Conservation (phyloP, 2,329 filamentous ascomycete species). For the Colletotrichum agaves region DNA sequence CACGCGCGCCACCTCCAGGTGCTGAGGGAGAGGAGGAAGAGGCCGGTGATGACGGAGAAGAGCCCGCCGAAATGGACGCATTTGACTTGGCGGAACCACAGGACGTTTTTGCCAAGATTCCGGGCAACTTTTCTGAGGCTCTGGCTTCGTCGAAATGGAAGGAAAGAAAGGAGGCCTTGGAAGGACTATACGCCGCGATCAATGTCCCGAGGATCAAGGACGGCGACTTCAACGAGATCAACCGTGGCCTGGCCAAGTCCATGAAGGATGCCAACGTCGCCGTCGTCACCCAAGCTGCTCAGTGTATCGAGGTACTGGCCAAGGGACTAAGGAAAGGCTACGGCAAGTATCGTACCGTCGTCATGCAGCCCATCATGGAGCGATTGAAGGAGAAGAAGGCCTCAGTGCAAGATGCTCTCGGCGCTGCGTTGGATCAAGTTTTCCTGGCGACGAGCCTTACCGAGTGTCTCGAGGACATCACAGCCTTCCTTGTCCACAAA, state of each 20-base stretch:
- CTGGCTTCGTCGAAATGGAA: slow-evolving; percentile 97
- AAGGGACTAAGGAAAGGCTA: slow-evolving; percentile 85
- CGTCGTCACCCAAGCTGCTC: slow-evolving; percentile 91
- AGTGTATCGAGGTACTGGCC: slow-evolving; percentile 89
- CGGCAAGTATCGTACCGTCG: slow-evolving; percentile 79
- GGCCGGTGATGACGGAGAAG: slow-evolving; percentile 68
- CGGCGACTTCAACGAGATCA: slow-evolving; percentile 85
- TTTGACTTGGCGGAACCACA: slow-evolving; percentile 88
- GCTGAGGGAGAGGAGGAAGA: slow-evolving; percentile 68
- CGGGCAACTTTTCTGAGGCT: slow-evolving; percentile 83
- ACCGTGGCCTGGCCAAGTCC: slow-evolving; percentile 86
- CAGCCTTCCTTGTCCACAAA: slow-evolving; percentile 88
- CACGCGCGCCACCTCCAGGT: slow-evolving; percentile 71
- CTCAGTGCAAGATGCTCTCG: slow-evolving; percentile 86
- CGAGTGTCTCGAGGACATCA: slow-evolving; percentile 91
- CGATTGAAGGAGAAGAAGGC: slow-evolving; percentile 98
- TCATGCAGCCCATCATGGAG: slow-evolving; percentile 93
- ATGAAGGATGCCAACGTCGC: slow-evolving; percentile 99
- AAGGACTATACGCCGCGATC: slow-evolving; percentile 78
- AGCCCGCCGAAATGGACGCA: slow-evolving; percentile 78
- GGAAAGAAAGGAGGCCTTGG: slow-evolving; percentile 93
- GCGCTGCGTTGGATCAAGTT: slow-evolving; percentile 80
- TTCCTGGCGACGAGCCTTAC: slow-evolving; percentile 75
- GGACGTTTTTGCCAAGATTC: slow-evolving; percentile 84
- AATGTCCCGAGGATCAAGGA: slow-evolving; percentile 95